Evolutionary conservation across 2,329 filamentous ascomycete genomes (phyloP), one percentile per base, ranked within the genome.

Genomic region (Rutstroemia sydowiana): DNA sequence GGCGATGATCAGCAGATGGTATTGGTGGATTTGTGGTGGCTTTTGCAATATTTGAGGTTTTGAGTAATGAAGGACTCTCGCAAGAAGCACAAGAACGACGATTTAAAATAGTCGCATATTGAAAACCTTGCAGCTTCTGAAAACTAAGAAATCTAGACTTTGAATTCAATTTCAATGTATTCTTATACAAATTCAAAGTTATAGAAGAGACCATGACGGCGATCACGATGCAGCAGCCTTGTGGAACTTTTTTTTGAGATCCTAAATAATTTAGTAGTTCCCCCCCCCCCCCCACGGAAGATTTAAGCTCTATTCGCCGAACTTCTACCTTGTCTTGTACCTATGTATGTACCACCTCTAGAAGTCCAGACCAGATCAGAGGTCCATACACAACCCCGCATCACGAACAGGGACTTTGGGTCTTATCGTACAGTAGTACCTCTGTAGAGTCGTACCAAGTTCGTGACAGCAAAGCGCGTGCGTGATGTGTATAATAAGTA

Each of bases 1-100:
- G 73, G 58, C 81, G 75, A 64, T 85, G 82, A 59, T 85, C 81
- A 48, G 65, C 69, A 50, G 59, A 49, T 7, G 58, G 56, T 28
- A 46, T 54, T 34, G 56, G 52, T 45, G 58, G 55, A 9, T 40
- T 55, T 31, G 40, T 14, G 5, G 32, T 36, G 21, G 45, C 10
- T 30, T 32, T 49, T 8, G 20, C 10, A 18, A 36, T 30, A 36
- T 52, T 52, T 11, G 48, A 45, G n/a, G 16, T 11, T 39, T 14
- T 45, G 11, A 21, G 13, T 13, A 31, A 39, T 11, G 51, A 21
- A 30, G 58, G 28, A 23, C 54, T 45, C 43, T 64, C 63, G 50
- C 63, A 67, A 20, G 58, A 58, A n/a, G 63, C 57, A 54, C 64
- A 67, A 51, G 64, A 67, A 48, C 63, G 60, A 57, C 59, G 60